phyloP scores from a whole-genome alignment of 2,329 filamentous ascomycete species.

The Leptosphaerulina australis region DNA sequence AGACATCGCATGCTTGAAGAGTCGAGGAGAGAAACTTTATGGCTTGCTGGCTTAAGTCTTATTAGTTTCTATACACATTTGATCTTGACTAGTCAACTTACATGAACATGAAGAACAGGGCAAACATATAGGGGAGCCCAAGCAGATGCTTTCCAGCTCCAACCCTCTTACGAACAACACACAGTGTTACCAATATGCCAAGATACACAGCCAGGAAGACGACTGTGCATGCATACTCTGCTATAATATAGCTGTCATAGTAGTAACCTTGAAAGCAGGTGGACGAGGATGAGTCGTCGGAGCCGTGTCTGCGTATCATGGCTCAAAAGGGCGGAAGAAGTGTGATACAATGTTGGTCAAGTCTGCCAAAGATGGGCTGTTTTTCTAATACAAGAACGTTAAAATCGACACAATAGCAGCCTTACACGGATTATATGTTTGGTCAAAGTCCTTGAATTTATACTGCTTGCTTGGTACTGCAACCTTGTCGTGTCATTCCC shows the following conservation, averaged over 20 bases:
- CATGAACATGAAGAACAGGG: conserved; percentile 25
- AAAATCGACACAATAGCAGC: not conserved
- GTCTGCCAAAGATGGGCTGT: not conserved
- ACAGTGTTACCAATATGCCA: conserved; percentile 23
- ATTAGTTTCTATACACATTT: not conserved
- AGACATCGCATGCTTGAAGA: conserved; percentile 1
- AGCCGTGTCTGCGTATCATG: conserved; percentile 4
- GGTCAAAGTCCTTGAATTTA: not conserved
- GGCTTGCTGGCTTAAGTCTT: not conserved
- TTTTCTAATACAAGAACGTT: not conserved
- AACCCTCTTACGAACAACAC: conserved; percentile 26
- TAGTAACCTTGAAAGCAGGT: not conserved
- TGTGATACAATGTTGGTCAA: not conserved
- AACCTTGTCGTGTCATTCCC: conserved; percentile 23
- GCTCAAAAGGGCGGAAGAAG: not conserved
- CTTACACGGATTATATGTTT: not conserved
- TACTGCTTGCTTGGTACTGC: conserved; percentile 11
- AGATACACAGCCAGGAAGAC: conserved; percentile 23
- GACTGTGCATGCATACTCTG: conserved; percentile 1
- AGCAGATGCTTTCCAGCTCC: conserved; percentile 29
- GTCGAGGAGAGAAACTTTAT: not conserved
- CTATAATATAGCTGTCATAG: not conserved
- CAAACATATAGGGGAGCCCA: conserved; percentile 23
- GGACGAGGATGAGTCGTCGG: not conserved
- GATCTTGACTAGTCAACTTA: conserved; percentile 16